phyloP scores from a whole-genome alignment of 2,329 filamentous ascomycete genomes.

The Fusarium neocosmosporiellum region DNA sequence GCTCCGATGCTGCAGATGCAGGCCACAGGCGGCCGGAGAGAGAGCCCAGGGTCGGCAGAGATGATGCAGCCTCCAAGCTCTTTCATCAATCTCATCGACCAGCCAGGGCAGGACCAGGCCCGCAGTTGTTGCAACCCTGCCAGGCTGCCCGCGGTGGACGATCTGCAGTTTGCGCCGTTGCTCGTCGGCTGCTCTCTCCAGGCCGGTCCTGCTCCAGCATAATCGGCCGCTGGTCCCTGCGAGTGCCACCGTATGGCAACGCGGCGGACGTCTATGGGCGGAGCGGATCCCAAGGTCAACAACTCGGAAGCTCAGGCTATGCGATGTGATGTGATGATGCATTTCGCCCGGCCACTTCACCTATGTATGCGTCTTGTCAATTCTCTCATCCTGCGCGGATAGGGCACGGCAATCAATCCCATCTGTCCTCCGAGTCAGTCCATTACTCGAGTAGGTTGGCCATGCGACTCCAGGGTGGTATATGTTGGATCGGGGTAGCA shows the following conservation, averaged over 20 bases:
- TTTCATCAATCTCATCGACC: conserved; percentile 37
- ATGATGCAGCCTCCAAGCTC: conserved; percentile 38
- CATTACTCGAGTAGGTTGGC: conserved; percentile 24
- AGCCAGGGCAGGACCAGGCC: conserved; percentile 35
- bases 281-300: conserved; percentile 40
- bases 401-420: conserved; percentile 31
- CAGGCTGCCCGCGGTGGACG: conserved; percentile 39
- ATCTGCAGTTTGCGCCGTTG: conserved; percentile 42
- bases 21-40: conserved; percentile 32
- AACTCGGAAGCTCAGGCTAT: conserved; percentile 34
- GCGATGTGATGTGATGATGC: conserved; percentile 44
- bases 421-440: conserved; percentile 27
- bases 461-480: conserved; percentile 5
- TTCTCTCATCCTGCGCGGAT: conserved; percentile 30
- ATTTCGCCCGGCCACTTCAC: conserved; percentile 34
- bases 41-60: conserved; percentile 38
- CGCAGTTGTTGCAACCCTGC: conserved; percentile 37
- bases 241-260: conserved; percentile 36
- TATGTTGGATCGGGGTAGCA: not conserved
- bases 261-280: conserved; percentile 38
- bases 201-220: conserved; percentile 28
- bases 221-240: conserved; percentile 33
- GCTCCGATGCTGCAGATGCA: conserved; percentile 40
- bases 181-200: conserved; percentile 27
- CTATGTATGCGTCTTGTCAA: conserved; percentile 12